phyloP scores from a whole-genome alignment of 106 monocot genomes.

The Phalaenopsis equestris region DNA sequence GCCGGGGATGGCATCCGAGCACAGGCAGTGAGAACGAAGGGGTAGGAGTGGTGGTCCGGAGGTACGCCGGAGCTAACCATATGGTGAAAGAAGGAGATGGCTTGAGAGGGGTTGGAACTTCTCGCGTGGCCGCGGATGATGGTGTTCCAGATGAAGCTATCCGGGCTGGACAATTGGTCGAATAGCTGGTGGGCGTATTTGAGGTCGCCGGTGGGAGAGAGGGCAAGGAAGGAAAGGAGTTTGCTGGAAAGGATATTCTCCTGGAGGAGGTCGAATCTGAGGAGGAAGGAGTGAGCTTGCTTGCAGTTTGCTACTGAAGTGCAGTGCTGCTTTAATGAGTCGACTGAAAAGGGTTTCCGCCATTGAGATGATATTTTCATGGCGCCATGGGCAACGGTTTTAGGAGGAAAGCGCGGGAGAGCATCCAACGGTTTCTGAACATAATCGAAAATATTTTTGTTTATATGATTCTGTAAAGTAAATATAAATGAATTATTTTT shows the following conservation, averaged over 20 bases:
- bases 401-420: too few relatives aligned
- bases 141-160: slow-evolving; percentile 25
- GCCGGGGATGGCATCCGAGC: slow-evolving; percentile 2
- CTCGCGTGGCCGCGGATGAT: slow-evolving; percentile 18
- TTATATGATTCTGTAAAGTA: too few relatives aligned
- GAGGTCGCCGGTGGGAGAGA: slow-evolving; percentile 19
- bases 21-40: slow-evolving; percentile 27
- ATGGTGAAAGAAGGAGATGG: slow-evolving; percentile 10
- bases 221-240: slow-evolving; percentile 26
- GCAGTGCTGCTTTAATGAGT: slow-evolving; percentile 19
- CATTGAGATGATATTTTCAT: slow-evolving; percentile 10
- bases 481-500: too few relatives aligned
- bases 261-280: slow-evolving; percentile 17
- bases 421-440: too few relatives aligned
- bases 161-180: slow-evolving; percentile 11
- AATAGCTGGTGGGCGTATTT: slow-evolving; percentile 16
- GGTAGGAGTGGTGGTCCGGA: slow-evolving; percentile 21
- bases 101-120: slow-evolving; percentile 10
- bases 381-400: neutral
- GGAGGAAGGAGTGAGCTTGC: slow-evolving; percentile 32
- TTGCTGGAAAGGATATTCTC: slow-evolving; percentile 14
- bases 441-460: too few relatives aligned
- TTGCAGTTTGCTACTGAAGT: slow-evolving; percentile 23
- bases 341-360: slow-evolving; percentile 1
- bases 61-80: slow-evolving; percentile 12